Conservation (phyloP, 179 eudicot species). For the Camellia oleifera region DNA sequence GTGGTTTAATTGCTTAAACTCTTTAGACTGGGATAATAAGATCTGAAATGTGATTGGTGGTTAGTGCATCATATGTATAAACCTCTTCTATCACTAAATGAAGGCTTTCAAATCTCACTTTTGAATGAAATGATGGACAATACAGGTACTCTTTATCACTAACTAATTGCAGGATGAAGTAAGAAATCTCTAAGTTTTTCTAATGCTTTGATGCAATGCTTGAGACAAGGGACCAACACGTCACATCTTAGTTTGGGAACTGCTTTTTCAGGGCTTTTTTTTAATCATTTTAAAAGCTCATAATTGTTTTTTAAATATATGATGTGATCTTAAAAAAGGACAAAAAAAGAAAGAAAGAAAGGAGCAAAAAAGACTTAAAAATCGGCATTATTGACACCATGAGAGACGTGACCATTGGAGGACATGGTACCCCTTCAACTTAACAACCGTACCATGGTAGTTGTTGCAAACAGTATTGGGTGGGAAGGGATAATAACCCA, state of each 20-base stretch:
- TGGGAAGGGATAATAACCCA: slow-evolving; percentile 21
- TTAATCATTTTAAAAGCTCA: too few species aligned
- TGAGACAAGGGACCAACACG: slow-evolving; percentile 24
- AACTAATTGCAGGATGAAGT: slow-evolving; percentile 12
- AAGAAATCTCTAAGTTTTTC: slow-evolving; percentile 16
- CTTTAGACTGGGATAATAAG: slow-evolving; percentile 22
- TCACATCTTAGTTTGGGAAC: too few species aligned
- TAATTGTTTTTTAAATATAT: too few species aligned
- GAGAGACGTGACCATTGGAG: slow-evolving; percentile 3
- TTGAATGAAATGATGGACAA: slow-evolving; percentile 12
- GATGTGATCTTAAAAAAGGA: too few species aligned
- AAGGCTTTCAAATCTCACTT: slow-evolving; percentile 17
- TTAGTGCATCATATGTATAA: slow-evolving; percentile 19
- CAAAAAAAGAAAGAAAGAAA: too few species aligned
- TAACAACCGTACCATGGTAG: slow-evolving; percentile 17
- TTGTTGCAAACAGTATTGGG: slow-evolving; percentile 14
- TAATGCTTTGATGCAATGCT: slow-evolving; percentile 13
- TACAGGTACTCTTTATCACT: slow-evolving; percentile 5
- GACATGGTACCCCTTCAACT: slow-evolving; percentile 4
- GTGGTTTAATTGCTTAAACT: slow-evolving; percentile 21
- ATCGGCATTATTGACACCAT: not conserved
- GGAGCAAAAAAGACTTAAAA: too few species aligned
- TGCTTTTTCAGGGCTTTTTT: too few species aligned
- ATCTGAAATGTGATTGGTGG: slow-evolving; percentile 26
- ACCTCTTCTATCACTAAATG: slow-evolving; percentile 6